Base-by-base conservation (phyloP, 78 protist species). In the Pigoraptor vietnamica region DNA sequence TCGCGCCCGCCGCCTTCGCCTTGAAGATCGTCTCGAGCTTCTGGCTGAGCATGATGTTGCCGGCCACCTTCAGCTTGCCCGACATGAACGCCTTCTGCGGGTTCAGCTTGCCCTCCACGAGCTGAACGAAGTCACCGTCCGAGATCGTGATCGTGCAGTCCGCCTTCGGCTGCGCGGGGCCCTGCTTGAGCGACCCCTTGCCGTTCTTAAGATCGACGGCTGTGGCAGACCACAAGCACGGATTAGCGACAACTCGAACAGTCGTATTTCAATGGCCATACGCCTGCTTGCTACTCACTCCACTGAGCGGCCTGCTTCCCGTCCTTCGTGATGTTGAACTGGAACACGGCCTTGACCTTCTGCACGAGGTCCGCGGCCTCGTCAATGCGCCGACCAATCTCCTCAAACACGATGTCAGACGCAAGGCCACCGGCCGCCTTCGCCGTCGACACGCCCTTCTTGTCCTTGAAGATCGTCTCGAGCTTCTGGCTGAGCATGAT, bases 231-330 rank as follows among this genome's bases (percentile, higher is more conserved):
- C n/a, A n/a, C n/a, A n/a, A n/a, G n/a, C n/a, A n/a, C n/a, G n/a
- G n/a, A n/a, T n/a, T n/a, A n/a, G n/a, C n/a, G n/a, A n/a, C n/a
- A n/a, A n/a, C n/a, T n/a, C n/a, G n/a, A n/a, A n/a, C n/a, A n/a
- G n/a, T n/a, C n/a, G n/a, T n/a, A n/a, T n/a, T n/a, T n/a, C n/a
- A n/a, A n/a, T n/a, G n/a, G n/a, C n/a, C n/a, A n/a, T n/a, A n/a
- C n/a, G n/a, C n/a, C n/a, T n/a, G n/a, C n/a, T 48, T 48, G 6
- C 14, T 48, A 48, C 67, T 48, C 67, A 48, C 67, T 37, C 89
- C 89, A 86, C 39, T 86, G 89, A 35, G 89, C 89, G 39, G 38
- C 89, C 89, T 86, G 39, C 89, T 86, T 86, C 24, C 89, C 89
- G 89, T 37, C 89, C 89, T 86, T 86, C 37, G 89, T 86, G 29